These are phyloP conservation scores for Nematocida sp. DNA, from an alignment of 371 early-diverging fungal species.

Conservation along the genomic window DNA sequence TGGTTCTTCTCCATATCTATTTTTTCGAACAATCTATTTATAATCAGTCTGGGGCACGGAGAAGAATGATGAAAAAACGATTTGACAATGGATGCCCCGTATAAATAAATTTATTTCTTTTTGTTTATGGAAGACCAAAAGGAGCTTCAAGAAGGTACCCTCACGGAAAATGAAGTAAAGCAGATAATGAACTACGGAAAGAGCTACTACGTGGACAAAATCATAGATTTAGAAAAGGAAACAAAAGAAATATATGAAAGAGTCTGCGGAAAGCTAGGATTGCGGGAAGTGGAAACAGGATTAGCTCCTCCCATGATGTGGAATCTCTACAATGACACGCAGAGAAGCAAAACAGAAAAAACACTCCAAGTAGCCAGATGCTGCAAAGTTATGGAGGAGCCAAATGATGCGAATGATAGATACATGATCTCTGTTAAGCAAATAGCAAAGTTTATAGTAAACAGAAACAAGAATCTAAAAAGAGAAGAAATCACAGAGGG, in stretches of 20 bases:
- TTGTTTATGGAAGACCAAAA: conserved; percentile 9
- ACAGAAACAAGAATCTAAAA: conserved; percentile 84
- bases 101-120: conserved; percentile 18
- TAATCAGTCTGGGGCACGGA: conserved; percentile 1
- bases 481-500: conserved; percentile 97
- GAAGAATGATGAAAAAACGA: background rate
- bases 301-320: conserved; percentile 94
- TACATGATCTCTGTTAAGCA: conserved; percentile 96
- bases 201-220: conserved; percentile 65
- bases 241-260: conserved; percentile 59
- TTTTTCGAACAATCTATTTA: conserved; percentile 36
- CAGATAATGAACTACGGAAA: conserved; percentile 65
- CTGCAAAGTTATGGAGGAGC: conserved; percentile 69
- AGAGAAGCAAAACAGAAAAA: conserved; percentile 86
- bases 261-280: conserved; percentile 67
- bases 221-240: conserved; percentile 60
- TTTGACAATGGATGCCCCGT: background rate
- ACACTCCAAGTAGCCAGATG: conserved; percentile 75
- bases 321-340: conserved; percentile 96
- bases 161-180: conserved; percentile 58
- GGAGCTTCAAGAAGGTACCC: background rate
- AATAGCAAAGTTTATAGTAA: conserved; percentile 98
- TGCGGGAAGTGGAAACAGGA: conserved; percentile 98
- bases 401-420: conserved; percentile 71
- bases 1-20: conserved; percentile 2